Evolutionary conservation across 2,329 filamentous ascomycete species (phyloP).

Genomic region (Fragosphaeria purpurea): DNA sequence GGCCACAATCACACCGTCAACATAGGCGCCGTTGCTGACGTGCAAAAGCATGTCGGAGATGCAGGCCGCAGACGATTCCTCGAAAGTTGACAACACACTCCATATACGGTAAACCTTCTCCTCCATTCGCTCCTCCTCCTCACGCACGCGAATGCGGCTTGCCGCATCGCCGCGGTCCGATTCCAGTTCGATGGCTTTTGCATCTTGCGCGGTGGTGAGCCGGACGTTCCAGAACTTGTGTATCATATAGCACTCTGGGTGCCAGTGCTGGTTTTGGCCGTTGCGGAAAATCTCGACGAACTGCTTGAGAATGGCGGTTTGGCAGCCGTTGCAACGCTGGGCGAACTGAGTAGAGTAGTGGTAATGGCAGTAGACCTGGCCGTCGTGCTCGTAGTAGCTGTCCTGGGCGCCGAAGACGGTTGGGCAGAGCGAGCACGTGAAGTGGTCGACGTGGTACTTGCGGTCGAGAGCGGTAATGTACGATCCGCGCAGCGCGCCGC

Average conservation of each 20-base stretch:
- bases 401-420: conserved; percentile 98
- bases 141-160: conserved; percentile 64
- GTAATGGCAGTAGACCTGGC: conserved; percentile 94
- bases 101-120: conserved; percentile 97
- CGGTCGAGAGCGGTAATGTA: conserved; percentile 97
- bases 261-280: conserved; percentile 97
- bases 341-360: conserved; percentile 98
- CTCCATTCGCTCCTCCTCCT: conserved; percentile 88
- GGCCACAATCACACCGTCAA: conserved; percentile 88
- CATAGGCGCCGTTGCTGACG: conserved; percentile 93
- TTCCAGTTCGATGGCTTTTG: conserved; percentile 18
- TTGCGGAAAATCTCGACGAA: conserved; percentile 99
- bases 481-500: conserved; percentile 83
- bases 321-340: conserved; percentile 90
- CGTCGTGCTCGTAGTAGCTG: conserved; percentile 97
- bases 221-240: conserved; percentile 99
- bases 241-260: conserved; percentile 99
- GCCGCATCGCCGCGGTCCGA: conserved; percentile 40
- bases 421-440: conserved; percentile 92
- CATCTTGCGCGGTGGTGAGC: conserved; percentile 53
- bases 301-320: conserved; percentile 94
- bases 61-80: conserved; percentile 94
- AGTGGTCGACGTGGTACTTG: conserved; percentile 99
- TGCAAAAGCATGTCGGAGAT: conserved; percentile 99
- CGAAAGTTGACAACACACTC: conserved; percentile 94